A percentile compares a stretch with the other conserved stretches of the same genome.
These are phyloP conservation scores for Vickermania ingenoplastis DNA, from an alignment of 208 protist genomes.

Conservation along the genomic window DNA sequence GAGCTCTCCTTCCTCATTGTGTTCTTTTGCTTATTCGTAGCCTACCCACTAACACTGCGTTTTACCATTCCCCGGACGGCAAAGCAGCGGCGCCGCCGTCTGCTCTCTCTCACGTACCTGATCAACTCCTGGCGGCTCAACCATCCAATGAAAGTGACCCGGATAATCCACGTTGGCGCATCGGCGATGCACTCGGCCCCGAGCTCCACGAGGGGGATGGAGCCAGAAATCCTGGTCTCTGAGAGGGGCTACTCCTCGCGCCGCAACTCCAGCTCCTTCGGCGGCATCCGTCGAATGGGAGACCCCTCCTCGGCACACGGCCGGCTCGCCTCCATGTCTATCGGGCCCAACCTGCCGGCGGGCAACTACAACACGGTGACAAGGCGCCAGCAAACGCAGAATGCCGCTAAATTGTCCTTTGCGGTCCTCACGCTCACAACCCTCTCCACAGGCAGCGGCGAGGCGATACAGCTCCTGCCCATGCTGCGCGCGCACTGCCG, in stretches of 20 bases:
- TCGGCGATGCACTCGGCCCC: neutral
- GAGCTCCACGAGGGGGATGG: neutral
- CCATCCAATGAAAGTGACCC: neutral
- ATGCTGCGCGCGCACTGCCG: constrained; percentile 2
- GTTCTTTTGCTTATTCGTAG: neutral
- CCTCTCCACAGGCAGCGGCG: neutral
- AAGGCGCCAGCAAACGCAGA: neutral
- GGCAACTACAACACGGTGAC: neutral
- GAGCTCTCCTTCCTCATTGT: constrained; percentile 31
- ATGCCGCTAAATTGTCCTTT: constrained; percentile 3
- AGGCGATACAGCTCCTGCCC: constrained; percentile 5
- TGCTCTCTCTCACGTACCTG: neutral
- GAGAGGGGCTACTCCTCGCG: neutral
- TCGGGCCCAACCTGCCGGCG: neutral
- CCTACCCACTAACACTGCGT: neutral
- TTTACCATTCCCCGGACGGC: neutral
- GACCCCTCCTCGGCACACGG: neutral
- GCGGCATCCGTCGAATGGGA: no score
- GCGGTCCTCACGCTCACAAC: constrained; percentile 5
- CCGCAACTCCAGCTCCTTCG: neutral
- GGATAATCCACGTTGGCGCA: neutral
- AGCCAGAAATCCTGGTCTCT: neutral
- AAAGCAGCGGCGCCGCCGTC: neutral
- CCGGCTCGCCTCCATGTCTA: neutral
- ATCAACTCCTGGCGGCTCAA: neutral